Percentiles rank a stretch among this genome's conserved stretches.
Evolutionary conservation across 768 basidiomycete genomes (phyloP).

Genomic region (Mycena pura): DNA sequence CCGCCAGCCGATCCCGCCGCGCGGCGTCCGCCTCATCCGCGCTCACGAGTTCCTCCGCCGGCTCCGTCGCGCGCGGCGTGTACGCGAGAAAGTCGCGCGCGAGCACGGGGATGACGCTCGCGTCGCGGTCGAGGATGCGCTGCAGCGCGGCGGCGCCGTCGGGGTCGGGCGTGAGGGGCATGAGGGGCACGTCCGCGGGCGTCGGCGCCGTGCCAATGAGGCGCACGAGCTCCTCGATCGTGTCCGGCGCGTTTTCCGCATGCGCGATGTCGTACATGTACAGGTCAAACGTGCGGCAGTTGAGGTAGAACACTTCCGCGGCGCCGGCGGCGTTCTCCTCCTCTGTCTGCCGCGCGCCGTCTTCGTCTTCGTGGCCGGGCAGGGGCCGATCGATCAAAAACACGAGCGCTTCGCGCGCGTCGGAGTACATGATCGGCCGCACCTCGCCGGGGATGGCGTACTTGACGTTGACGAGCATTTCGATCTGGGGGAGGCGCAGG

Average conservation of each 20-base stretch:
- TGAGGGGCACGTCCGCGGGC: slow-evolving; percentile 10
- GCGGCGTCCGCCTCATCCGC: background rate
- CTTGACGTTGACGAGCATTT: slow-evolving; percentile 42
- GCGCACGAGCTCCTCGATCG: slow-evolving; percentile 13
- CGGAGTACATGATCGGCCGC: slow-evolving; percentile 40
- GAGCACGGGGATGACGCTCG: slow-evolving; percentile 39
- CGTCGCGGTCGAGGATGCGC: slow-evolving; percentile 39
- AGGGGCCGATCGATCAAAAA: slow-evolving; percentile 26
- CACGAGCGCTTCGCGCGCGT: slow-evolving; percentile 27
- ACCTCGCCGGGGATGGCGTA: slow-evolving; percentile 40
- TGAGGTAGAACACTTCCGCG: slow-evolving; percentile 10
- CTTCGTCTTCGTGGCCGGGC: background rate
- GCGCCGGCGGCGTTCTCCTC: background rate
- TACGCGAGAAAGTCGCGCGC: slow-evolving; percentile 39
- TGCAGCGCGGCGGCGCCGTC: slow-evolving; percentile 37
- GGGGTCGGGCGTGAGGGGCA: slow-evolving; percentile 26
- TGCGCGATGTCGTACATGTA: slow-evolving; percentile 1
- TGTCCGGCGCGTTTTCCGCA: background rate
- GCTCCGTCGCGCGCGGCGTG: slow-evolving; percentile 27
- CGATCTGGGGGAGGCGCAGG: slow-evolving; percentile 44
- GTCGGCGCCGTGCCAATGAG: slow-evolving; percentile 12
- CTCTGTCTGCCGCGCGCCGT: no score
- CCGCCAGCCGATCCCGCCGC: background rate
- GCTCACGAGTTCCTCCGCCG: slow-evolving; percentile 5
- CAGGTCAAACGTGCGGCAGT: slow-evolving; percentile 18